Conservation (phyloP, 768 basidiomycete species). For the Lactarius evosmus region DNA sequence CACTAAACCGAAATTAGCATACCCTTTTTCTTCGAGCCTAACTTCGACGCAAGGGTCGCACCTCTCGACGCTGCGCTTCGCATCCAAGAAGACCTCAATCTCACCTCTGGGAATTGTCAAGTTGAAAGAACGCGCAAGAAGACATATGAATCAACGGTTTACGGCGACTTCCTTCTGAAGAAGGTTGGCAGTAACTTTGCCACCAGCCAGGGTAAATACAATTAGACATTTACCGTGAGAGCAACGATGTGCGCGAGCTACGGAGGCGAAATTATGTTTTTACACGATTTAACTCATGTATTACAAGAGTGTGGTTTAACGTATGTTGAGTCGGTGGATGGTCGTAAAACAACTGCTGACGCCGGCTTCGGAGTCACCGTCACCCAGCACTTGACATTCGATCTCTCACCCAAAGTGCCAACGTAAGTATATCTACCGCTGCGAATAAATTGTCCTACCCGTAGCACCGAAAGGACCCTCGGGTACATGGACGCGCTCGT, state of each 20-base stretch:
- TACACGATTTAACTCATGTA: constrained; percentile 9
- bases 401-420: background rate
- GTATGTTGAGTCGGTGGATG: constrained; percentile 5
- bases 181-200: constrained; percentile 78
- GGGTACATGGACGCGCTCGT: constrained; percentile 22
- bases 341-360: background rate
- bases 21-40: constrained; percentile 94
- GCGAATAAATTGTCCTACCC: constrained; percentile 29
- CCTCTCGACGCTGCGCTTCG: constrained; percentile 63
- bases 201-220: constrained; percentile 38
- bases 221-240: constrained; percentile 27
- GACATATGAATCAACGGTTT: constrained; percentile 51
- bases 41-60: constrained; percentile 65
- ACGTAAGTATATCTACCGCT: constrained; percentile 20
- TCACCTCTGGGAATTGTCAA: constrained; percentile 26
- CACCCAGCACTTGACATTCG: background rate
- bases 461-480: constrained; percentile 26
- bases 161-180: constrained; percentile 71
- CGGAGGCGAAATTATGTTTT: constrained; percentile 6
- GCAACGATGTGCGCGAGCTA: background rate
- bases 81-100: constrained; percentile 35
- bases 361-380: background rate
- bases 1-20: constrained; percentile 44
- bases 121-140: constrained; percentile 30
- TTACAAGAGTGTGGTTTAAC: constrained; percentile 15